Base-by-base conservation (phyloP, 176 grass and related monocot species). In the Cenchrus americanus region DNA sequence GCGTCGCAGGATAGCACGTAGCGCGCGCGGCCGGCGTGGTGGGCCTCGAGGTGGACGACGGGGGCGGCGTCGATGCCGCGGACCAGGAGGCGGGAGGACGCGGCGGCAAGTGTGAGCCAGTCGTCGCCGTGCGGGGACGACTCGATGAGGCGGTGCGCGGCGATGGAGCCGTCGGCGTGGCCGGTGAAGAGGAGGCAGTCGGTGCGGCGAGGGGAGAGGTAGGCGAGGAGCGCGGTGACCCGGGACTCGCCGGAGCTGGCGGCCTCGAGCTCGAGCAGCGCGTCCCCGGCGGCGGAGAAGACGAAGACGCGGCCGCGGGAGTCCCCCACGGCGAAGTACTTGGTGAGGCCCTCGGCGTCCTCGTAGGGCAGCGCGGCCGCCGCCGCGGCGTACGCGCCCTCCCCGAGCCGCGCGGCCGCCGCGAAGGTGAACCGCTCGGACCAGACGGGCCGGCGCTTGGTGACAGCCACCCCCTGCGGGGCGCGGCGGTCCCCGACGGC, bases 251-350 rank as follows among this genome's bases (percentile, higher is more conserved):
- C 84, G n/a, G 80, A 2, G 18, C 67, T 49, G 57, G 62, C 46
- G 41, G 87, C 48, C 62, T 84, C 53, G 21, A 97, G 88, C 82
- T 94, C 85, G 37, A 98, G 82, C 80, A 98, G 79, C 66, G 92
- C 77, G 75, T 98, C 96, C 0, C 96, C 96, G 0, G 83, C 79
- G 26, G 93, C 75, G 41, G 91, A 95, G 89, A 98, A 98, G 54
- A 93, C 84, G 75, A 90, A 98, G 50, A 93, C 85, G 57, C 89
- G 82, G 82, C 94, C 94, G 10, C 71, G 86, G 50, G 94, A 94
- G 64, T 97, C 94, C 7, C 94, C 94, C 0, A 94, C 87, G 34
- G 93, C 89, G 63, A 98, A 92, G 85, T 98, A 98, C 87, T 95
- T 98, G 86, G 86, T 93, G 62, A 91, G 24, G 8, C 96, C 91